These are phyloP conservation scores for Madurella mycetomatis DNA, from an alignment of 2,329 filamentous ascomycete genomes.

Conservation along the genomic window DNA sequence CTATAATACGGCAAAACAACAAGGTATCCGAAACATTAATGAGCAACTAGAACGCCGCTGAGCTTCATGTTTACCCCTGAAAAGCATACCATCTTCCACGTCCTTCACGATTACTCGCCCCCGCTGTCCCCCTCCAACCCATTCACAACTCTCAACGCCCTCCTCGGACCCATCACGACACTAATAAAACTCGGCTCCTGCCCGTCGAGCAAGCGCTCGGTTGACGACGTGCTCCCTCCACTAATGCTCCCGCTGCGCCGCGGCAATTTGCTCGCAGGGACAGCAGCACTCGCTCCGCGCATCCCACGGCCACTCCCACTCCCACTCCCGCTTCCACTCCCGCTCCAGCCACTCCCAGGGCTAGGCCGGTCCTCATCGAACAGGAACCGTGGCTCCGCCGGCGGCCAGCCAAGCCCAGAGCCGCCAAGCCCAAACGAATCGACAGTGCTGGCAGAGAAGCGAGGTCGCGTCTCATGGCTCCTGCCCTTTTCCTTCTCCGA, in stretches of 20 bases:
- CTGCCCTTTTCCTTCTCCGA: not conserved
- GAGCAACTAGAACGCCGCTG: too few species aligned
- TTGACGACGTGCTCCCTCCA: constrained; percentile 35
- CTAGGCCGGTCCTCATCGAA: constrained; percentile 22
- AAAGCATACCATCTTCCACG: not conserved
- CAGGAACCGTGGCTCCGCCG: constrained; percentile 23
- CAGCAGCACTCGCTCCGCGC: not conserved
- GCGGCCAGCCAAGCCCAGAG: constrained; percentile 10
- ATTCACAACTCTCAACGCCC: constrained; percentile 63
- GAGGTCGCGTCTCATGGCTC: not conserved
- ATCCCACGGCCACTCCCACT: constrained; percentile 21
- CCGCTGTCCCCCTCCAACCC: constrained; percentile 27
- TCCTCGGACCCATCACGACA: constrained; percentile 58
- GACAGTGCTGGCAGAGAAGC: constrained; percentile 2
- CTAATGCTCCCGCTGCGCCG: constrained; percentile 33
- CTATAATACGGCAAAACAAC: too few species aligned
- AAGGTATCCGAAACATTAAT: too few species aligned
- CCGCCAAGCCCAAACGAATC: constrained; percentile 13
- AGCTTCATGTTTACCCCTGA: too few species aligned
- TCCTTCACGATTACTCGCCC: not conserved
- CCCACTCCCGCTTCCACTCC: constrained; percentile 6
- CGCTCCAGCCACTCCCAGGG: constrained; percentile 1
- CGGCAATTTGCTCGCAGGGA: not conserved
- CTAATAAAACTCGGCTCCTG: constrained; percentile 59
- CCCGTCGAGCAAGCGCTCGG: constrained; percentile 36